Evolutionary conservation across 345 rosid genomes (phyloP).

Genomic region (Psidium friedrichsthalianum): DNA sequence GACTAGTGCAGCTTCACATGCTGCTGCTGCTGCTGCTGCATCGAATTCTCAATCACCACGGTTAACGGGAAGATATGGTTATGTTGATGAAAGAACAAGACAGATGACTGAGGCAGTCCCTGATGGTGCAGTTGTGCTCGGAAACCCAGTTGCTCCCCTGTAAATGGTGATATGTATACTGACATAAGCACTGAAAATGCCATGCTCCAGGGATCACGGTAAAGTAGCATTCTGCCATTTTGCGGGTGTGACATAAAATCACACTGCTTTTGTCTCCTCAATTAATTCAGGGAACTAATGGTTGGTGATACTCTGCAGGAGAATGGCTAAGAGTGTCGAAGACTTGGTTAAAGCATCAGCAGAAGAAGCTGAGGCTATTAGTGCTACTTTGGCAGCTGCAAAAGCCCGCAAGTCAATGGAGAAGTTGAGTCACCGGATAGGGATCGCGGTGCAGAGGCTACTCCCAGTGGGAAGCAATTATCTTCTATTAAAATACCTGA

Average conservation of each 20-base stretch:
- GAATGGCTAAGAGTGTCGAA: constrained; percentile 81
- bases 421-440: constrained; percentile 90
- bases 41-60: constrained; percentile 49
- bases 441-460: constrained; percentile 94
- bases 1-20: constrained; percentile 92
- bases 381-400: constrained; percentile 94
- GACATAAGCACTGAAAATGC: constrained; percentile 98
- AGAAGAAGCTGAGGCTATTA: constrained; percentile 98
- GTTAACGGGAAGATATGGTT: constrained; percentile 67
- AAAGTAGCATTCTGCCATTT: constrained; percentile 6
- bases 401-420: constrained; percentile 87
- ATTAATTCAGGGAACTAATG: constrained; percentile 3
- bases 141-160: constrained; percentile 96
- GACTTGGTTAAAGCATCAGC: constrained; percentile 97
- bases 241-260: not conserved
- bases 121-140: constrained; percentile 85
- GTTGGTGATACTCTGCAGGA: constrained; percentile 34
- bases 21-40: constrained; percentile 92
- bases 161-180: constrained; percentile 88
- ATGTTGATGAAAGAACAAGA: constrained; percentile 72
- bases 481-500: constrained; percentile 65
- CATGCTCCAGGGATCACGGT: constrained; percentile 75
- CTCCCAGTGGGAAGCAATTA: constrained; percentile 86
- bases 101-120: constrained; percentile 55
- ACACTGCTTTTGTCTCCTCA: not conserved